Percentiles rank a stretch among this genome's conserved stretches.
Conservation (phyloP, 2,329 filamentous ascomycete species). For the Pestalotiopsis sp. region DNA sequence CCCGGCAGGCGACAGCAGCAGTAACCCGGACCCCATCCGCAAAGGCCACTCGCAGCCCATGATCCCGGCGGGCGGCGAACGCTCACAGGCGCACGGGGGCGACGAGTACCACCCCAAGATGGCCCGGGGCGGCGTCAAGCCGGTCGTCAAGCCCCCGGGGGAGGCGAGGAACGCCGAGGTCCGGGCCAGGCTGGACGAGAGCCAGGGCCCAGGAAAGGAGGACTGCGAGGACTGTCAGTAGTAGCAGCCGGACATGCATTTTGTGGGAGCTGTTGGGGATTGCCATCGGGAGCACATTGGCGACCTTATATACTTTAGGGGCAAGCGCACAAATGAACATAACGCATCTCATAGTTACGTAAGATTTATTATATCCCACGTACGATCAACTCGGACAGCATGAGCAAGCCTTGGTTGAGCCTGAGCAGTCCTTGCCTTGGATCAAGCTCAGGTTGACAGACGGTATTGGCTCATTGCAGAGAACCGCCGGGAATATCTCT, state of each 20-base stretch:
- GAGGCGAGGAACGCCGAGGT: background rate
- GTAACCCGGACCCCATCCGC: background rate
- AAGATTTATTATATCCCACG: background rate
- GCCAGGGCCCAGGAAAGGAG: conserved; percentile 3
- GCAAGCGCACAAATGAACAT: background rate
- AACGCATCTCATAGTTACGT: background rate
- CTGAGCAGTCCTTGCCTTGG: too few species aligned
- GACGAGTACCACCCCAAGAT: background rate
- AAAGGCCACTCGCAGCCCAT: conserved; percentile 11
- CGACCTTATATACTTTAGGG: background rate
- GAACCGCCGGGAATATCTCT: too few species aligned
- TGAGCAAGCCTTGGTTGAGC: background rate
- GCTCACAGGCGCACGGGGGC: background rate
- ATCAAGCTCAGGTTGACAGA: too few species aligned
- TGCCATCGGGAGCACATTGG: background rate
- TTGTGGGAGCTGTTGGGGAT: background rate
- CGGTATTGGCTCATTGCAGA: too few species aligned
- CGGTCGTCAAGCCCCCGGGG: conserved; percentile 1
- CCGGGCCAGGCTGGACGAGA: conserved; percentile 1
- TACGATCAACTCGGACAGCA: background rate
- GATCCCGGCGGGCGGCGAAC: background rate
- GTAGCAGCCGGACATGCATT: background rate
- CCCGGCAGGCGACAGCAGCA: background rate
- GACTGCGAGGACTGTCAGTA: conserved; percentile 39
- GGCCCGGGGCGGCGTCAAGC: conserved; percentile 7